Evolutionary conservation across 805 yeast genomes (phyloP).

Genomic region (Lipomyces orientalis): DNA sequence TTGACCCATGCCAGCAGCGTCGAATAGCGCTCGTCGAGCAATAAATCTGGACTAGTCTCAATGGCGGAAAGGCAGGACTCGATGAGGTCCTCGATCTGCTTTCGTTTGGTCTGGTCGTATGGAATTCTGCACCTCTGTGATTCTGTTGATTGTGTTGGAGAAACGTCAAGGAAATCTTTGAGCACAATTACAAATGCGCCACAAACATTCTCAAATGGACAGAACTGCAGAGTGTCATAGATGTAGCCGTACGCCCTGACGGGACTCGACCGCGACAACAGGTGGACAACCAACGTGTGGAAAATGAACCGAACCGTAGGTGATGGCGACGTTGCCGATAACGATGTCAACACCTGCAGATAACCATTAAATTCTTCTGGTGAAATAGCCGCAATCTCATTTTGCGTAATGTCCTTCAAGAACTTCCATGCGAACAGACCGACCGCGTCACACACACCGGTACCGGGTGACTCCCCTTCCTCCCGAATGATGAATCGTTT

Average conservation of each 20-base stretch:
- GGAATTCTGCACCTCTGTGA: conserved; percentile 4
- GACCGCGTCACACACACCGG: conserved; percentile 46
- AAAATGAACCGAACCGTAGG: conserved; percentile 52
- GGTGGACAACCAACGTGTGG: conserved; percentile 66
- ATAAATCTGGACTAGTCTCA: conserved; percentile 12
- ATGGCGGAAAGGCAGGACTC: conserved; percentile 17
- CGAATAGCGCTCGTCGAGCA: conserved; percentile 27
- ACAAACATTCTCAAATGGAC: conserved; percentile 68
- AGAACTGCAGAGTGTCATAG: conserved; percentile 64
- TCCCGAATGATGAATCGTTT: conserved; percentile 35
- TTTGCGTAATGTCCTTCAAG: conserved; percentile 37
- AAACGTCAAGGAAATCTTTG: conserved; percentile 57
- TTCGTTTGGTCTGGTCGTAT: conserved; percentile 22
- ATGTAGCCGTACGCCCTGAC: conserved; percentile 63
- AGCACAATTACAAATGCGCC: conserved; percentile 68
- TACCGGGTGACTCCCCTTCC: conserved; percentile 41
- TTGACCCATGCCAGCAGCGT: conserved; percentile 33
- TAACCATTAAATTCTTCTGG: conserved; percentile 47
- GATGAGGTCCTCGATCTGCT: conserved; percentile 27
- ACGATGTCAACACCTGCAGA: conserved; percentile 52
- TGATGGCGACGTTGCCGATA: conserved; percentile 47
- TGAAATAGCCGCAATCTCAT: conserved; percentile 44
- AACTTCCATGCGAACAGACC: conserved; percentile 47
- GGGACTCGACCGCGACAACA: conserved; percentile 65
- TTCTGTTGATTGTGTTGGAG: neutral